These are phyloP conservation scores for Trichoderma semiorbis DNA, from an alignment of 2,329 filamentous ascomycete species.

Conservation along the genomic window DNA sequence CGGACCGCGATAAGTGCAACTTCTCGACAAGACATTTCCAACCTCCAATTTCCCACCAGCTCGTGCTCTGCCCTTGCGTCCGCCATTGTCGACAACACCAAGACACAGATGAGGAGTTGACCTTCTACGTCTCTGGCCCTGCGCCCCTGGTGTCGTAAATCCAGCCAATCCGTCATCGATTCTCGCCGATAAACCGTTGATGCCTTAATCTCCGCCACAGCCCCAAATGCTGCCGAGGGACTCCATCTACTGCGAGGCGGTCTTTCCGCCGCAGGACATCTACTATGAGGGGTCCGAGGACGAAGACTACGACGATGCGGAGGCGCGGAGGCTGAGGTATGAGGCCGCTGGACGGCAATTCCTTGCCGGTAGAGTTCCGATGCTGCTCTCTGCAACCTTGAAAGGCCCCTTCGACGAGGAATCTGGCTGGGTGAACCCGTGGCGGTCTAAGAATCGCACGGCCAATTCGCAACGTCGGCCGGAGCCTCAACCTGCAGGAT, in stretches of 20 bases:
- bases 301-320: constrained; percentile 47
- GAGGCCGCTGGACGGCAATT: constrained; percentile 58
- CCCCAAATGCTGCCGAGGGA: constrained; percentile 29
- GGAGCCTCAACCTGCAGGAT: neutral
- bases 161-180: neutral
- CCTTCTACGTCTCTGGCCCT: neutral
- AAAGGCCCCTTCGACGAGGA: constrained; percentile 56
- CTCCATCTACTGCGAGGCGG: constrained; percentile 46
- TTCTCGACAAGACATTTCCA: neutral
- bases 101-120: neutral
- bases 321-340: constrained; percentile 49
- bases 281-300: constrained; percentile 57
- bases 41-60: neutral
- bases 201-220: constrained; percentile 22
- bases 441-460: constrained; percentile 31
- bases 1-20: neutral
- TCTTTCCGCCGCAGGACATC: constrained; percentile 42
- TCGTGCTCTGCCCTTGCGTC: neutral
- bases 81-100: neutral
- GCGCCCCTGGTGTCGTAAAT: neutral
- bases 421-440: constrained; percentile 34
- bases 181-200: constrained; percentile 10
- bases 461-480: neutral
- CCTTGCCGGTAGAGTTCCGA: constrained; percentile 52
- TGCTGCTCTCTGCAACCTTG: constrained; percentile 58